Evolutionary conservation across 2,329 filamentous ascomycete species (phyloP).

Genomic region (Ilyonectria destructans): DNA sequence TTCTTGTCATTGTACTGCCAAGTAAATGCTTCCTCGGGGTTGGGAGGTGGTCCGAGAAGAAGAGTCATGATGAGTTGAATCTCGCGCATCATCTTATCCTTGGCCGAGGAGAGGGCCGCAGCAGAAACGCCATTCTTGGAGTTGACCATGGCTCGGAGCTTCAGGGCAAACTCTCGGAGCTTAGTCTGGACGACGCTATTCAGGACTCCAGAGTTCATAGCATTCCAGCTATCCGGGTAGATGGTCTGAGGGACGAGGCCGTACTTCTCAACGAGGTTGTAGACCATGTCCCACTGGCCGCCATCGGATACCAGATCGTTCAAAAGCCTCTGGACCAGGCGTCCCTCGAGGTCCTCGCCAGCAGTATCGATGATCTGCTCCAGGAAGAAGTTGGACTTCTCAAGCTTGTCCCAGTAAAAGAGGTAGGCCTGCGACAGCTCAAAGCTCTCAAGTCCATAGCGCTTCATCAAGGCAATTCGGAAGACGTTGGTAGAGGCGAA

Average conservation of each 20-base stretch:
- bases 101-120: conserved; percentile 65
- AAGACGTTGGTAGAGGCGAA: conserved; percentile 95
- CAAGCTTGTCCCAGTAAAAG: conserved; percentile 95
- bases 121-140: conserved; percentile 51
- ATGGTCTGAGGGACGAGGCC: conserved; percentile 87
- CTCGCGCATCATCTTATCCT: conserved; percentile 84
- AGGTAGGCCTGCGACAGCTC: conserved; percentile 91
- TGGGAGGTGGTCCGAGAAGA: conserved; percentile 85
- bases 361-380: conserved; percentile 86
- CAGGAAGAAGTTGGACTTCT: conserved; percentile 92
- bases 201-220: conserved; percentile 79
- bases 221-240: conserved; percentile 88
- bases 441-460: conserved; percentile 83
- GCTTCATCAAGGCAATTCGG: conserved; percentile 89
- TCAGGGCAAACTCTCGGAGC: conserved; percentile 87
- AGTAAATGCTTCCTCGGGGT: conserved; percentile 77
- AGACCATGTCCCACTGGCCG: conserved; percentile 94
- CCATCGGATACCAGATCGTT: conserved; percentile 82
- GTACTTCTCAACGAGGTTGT: conserved; percentile 89
- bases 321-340: conserved; percentile 81
- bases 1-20: conserved; percentile 86
- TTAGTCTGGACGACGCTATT: conserved; percentile 86
- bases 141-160: conserved; percentile 73
- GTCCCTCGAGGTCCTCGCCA: conserved; percentile 78
- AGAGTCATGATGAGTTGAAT: conserved; percentile 87